Base-by-base conservation (phyloP, 176 grass and related monocot genomes). In the Pontederia crassipes region DNA sequence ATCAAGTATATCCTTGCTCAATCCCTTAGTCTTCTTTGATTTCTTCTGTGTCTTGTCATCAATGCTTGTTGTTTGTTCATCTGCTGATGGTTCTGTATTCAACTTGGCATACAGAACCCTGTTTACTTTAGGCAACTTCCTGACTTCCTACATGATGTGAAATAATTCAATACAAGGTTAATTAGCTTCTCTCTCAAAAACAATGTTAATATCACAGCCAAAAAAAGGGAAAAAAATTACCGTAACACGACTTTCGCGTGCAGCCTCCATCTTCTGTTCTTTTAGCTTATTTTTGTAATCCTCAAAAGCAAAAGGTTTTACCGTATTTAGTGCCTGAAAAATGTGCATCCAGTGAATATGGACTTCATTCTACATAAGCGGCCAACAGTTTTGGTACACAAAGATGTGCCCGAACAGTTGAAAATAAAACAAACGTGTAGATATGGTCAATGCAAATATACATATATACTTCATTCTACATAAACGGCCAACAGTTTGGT, bases 121-220 rank as follows among this genome's bases (percentile, higher is more conserved):
- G 74, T 97, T 97, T 70, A 87, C 81, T 73, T 91, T 97, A 64
- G 92, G 87, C 69, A 97, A 78, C 72, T 60, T 97, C 26, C 14
- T 58, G 0, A 77, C 58, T 62, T 78, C 48, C 87, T 97, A 77
- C 76, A 69, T 12, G 2, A 17, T 65, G 61, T 7, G 62, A 13
- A 82, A 54, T 58, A 50, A 16, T 16, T 46, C 48, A 35, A 26
- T 9, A 55, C 26, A 10, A 13, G 17, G 24, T 59, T 15, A 20
- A 29, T 12, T 61, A 0, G 4, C 15, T 14, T n/a, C 9, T 12
- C 9, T 26, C 10, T 12, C 12, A 12, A 48, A 20, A 73, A 28
- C 14, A 63, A n/a, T 24, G 20, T 24, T 24, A 24, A 24, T 24
- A 24, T 24, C 20, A 52, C 49, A 50, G 29, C 2, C 35, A 59